Base-by-base conservation (phyloP, 1,139 yeast species). In the Arxiozyma telluris region DNA sequence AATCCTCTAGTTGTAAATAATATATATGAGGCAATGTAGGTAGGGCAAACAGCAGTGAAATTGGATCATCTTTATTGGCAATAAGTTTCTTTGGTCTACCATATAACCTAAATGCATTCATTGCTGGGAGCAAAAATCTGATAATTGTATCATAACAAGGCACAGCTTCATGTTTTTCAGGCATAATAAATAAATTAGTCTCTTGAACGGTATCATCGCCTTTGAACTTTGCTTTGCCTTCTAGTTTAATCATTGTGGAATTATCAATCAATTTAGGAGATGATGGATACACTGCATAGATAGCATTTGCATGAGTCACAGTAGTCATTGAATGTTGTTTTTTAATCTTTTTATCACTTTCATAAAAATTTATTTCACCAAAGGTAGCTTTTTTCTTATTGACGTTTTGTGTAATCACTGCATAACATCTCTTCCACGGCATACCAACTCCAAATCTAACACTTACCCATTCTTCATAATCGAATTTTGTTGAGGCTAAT, bases 391-490 rank as follows among this genome's bases (percentile, higher is more conserved):
- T 59, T 84, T 42, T 83, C 75, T 39, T 72, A 63, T 59, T 78
- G 71, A 65, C 73, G 9, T 72, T 73, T 6, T 96, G 97, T 57
- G 91, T 89, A 54, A 91, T 80, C n/a, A 90, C 96, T 1, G 96
- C 93, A 75, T 80, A 93, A 67, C 96, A 91, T 58, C 96, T 78
- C 66, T 86, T 87, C 97, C 98, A 93, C 1, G 97, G 96, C 96
- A 89, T 89, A 41, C 98, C 98, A 20, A 94, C 81, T 18, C 98
- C 98, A 69, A 91, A 91, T 60, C 98, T 77, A 27, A 93, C 95
- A 69, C 91, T 81, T 43, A 87, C 90, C 97, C 96, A 91, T 65
- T 91, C 96, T 69, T 89, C 96, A 65, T 89, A 95, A 57, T 81
- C 83, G 66, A 84, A 87, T 64, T 93, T 81, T 38, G 93, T 86